These are phyloP conservation scores for Crotalaria pallida DNA, from an alignment of 306 rosid genomes.

Conservation along the genomic window DNA sequence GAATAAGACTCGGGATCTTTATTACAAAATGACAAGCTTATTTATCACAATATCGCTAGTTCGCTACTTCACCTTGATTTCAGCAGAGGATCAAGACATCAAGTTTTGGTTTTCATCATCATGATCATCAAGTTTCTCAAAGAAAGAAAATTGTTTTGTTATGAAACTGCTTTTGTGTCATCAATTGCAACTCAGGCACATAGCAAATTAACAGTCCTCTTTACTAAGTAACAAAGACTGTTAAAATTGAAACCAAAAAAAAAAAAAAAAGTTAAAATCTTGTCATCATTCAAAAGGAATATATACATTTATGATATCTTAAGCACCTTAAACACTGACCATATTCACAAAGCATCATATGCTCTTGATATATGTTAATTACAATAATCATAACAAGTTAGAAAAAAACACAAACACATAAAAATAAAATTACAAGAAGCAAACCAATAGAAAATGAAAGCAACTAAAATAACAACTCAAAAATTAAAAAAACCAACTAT, in stretches of 20 bases:
- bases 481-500: slow-evolving; percentile 54
- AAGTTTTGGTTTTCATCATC: background rate
- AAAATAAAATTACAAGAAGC: background rate
- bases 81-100: background rate
- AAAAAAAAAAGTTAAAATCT: too few species aligned
- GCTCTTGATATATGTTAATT: slow-evolving; percentile 15
- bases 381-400: slow-evolving; percentile 1
- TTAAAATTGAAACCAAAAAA: too few species aligned
- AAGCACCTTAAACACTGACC: background rate
- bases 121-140: too few species aligned
- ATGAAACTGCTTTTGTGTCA: background rate
- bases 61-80: background rate
- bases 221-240: too few species aligned
- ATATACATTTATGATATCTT: background rate
- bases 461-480: background rate
- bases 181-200: background rate
- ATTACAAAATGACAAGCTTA: background rate
- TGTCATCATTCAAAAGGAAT: background rate
- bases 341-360: background rate
- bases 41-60: background rate
- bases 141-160: background rate
- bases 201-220: background rate
- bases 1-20: too few species aligned
- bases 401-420: background rate
- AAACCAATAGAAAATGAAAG: slow-evolving; percentile 8